Conservation (phyloP, 139 green algal genomes). For the Chlamydomonas incerta region DNA sequence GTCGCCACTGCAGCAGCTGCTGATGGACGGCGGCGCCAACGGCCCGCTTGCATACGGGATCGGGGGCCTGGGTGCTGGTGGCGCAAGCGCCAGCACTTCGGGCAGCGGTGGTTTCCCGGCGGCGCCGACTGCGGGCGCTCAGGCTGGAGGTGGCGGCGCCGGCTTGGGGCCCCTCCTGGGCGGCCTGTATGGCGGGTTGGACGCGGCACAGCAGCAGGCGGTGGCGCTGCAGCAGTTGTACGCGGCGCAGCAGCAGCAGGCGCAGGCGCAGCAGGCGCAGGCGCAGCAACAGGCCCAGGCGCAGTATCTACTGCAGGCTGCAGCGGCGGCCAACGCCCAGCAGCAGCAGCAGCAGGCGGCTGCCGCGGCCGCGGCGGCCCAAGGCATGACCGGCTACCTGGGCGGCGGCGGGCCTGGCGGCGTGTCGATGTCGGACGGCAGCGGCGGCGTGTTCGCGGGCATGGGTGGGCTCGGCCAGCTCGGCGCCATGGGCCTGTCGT, state of each 20-base stretch:
- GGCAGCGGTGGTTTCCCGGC: too few species aligned
- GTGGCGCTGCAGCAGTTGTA: conserved; percentile 17
- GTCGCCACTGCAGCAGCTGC: neutral
- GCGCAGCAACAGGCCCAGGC: neutral
- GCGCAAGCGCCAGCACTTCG: too few species aligned
- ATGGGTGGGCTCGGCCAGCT: neutral
- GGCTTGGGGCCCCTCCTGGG: neutral
- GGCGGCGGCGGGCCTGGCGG: too few species aligned
- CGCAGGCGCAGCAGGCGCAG: neutral
- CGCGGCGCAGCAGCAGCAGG: neutral
- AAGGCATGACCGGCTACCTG: neutral
- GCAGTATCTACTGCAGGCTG: neutral
- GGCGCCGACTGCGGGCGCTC: too few species aligned
- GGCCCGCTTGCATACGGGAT: neutral
- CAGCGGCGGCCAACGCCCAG: neutral
- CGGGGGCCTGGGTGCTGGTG: too few species aligned
- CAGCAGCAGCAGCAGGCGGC: neutral
- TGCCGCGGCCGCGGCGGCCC: too few species aligned
- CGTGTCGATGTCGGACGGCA: too few species aligned
- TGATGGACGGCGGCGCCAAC: neutral
- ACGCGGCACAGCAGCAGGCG: neutral
- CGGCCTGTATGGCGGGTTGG: too few species aligned
- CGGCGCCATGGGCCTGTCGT: too few species aligned
- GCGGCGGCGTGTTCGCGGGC: too few species aligned
- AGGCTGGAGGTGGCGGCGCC: too few species aligned